These are phyloP conservation scores for Sugiyamaella chiloensis DNA, from an alignment of 805 yeast genomes.

Conservation along the genomic window DNA sequence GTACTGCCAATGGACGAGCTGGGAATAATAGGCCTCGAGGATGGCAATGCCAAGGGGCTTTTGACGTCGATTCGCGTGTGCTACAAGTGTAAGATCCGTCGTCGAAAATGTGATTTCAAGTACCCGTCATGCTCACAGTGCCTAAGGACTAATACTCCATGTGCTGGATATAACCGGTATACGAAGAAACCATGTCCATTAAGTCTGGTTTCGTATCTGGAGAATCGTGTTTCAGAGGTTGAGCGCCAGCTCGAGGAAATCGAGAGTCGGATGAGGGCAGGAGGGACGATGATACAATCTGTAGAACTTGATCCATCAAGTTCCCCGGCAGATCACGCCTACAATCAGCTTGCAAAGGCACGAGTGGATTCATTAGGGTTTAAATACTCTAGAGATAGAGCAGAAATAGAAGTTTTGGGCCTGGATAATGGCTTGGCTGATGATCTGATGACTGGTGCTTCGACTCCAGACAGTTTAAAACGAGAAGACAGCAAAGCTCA, in stretches of 20 bases:
- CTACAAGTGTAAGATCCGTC: conserved; percentile 16
- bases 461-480: background rate
- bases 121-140: conserved; percentile 22
- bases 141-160: conserved; percentile 3
- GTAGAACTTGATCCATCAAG: background rate
- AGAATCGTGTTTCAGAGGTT: background rate
- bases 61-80: conserved; percentile 1
- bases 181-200: conserved; percentile 2
- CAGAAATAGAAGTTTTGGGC: no score
- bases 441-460: background rate
- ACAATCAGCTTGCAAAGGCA: background rate
- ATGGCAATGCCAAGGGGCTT: background rate
- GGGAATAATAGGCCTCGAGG: conserved; percentile 1
- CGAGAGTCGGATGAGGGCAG: background rate
- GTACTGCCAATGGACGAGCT: conserved; percentile 2
- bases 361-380: background rate
- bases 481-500: background rate
- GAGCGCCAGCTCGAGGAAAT: conserved; percentile 1
- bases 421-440: background rate
- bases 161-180: conserved; percentile 1
- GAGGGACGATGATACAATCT: background rate
- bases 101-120: conserved; percentile 23
- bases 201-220: conserved; percentile 2
- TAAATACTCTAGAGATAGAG: background rate
- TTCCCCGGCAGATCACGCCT: background rate